phyloP scores from a whole-genome alignment of 2,329 filamentous ascomycete species.

The Apiospora aurea region DNA sequence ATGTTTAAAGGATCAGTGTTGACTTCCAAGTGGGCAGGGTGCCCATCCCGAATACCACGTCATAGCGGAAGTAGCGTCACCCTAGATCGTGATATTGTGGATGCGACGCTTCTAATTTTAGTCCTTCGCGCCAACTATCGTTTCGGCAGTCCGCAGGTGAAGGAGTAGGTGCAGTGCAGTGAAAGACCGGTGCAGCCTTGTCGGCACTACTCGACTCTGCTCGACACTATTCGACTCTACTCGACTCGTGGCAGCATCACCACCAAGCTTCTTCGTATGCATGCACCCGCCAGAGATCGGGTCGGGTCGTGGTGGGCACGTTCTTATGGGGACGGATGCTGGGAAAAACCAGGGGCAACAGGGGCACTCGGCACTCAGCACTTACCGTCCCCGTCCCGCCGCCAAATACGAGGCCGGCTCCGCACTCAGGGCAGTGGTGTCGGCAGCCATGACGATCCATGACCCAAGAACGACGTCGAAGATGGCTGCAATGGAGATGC shows the following conservation, averaged over 20 bases:
- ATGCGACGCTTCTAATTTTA: not conserved
- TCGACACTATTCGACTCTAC: too few relatives aligned
- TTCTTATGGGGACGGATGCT: not conserved
- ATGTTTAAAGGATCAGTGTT: not conserved
- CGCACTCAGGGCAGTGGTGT: conserved; percentile 5
- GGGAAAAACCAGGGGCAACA: not conserved
- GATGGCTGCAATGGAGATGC: not conserved
- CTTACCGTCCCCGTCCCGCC: not conserved
- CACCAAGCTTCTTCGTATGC: not conserved
- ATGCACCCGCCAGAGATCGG: not conserved
- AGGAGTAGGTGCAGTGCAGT: too few relatives aligned
- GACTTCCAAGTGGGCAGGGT: not conserved
- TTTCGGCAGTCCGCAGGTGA: not conserved
- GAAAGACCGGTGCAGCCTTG: not conserved
- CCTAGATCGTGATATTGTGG: conserved; percentile 1
- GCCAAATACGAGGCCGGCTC: conserved; percentile 16
- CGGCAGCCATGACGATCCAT: not conserved
- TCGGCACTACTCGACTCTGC: not conserved
- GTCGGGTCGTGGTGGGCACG: conserved; percentile 4
- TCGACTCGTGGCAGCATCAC: not conserved
- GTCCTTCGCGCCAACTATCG: not conserved
- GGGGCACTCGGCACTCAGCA: too few relatives aligned
- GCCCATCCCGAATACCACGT: not conserved
- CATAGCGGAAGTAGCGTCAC: not conserved
- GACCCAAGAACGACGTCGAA: not conserved